Conservation (phyloP, 257 asterid genomes). For the Asclepias syriaca region DNA sequence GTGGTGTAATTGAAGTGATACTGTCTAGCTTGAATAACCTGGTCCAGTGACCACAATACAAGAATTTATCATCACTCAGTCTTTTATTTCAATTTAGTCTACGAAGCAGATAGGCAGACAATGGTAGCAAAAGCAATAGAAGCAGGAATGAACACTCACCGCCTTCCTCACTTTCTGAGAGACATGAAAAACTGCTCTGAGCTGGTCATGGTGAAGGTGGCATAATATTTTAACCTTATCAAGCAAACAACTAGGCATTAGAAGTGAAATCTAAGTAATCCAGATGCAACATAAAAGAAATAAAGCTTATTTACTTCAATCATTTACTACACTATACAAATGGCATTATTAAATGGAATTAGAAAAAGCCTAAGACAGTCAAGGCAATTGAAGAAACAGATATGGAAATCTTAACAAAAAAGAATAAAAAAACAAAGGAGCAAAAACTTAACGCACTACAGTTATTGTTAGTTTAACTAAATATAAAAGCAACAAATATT, state of each 20-base stretch:
- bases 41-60: constrained; percentile 5
- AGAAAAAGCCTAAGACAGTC: neutral
- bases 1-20: constrained; percentile 85
- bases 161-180: constrained; percentile 86
- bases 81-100: neutral
- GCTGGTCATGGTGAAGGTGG: constrained; percentile 95
- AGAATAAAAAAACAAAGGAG: too few relatives aligned
- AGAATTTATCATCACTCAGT: neutral
- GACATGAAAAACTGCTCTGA: constrained; percentile 86
- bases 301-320: neutral
- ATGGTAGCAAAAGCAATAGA: neutral
- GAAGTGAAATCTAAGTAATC: constrained; percentile 5
- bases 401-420: too few relatives aligned
- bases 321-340: too few relatives aligned
- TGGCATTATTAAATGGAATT: neutral
- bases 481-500: neutral
- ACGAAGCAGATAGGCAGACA: neutral
- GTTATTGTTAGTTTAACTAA: neutral
- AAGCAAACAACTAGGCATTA: constrained; percentile 13
- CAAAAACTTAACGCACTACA: too few relatives aligned
- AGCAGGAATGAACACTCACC: constrained; percentile 39
- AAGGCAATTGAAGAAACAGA: neutral
- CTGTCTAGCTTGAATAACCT: constrained; percentile 87
- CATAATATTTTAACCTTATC: constrained; percentile 80
- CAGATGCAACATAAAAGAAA: neutral